Conservation (phyloP, 2,329 filamentous ascomycete species). For the Scedosporium dehoogii region DNA sequence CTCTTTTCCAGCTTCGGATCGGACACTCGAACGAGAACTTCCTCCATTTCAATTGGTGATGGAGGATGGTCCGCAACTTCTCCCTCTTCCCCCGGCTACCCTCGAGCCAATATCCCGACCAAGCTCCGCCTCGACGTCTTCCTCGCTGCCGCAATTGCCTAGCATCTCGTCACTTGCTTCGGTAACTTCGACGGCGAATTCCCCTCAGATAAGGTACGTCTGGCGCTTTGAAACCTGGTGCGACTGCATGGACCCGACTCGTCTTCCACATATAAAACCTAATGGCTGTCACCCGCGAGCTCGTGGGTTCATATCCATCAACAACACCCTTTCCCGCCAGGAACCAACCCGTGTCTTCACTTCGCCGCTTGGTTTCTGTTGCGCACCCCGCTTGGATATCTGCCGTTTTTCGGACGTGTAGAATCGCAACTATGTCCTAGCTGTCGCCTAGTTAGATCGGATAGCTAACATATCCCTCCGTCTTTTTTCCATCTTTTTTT, state of each 20-base stretch:
- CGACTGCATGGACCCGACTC: neutral
- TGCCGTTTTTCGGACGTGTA: too few species aligned
- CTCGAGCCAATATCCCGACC: constrained; percentile 40
- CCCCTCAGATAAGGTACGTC: constrained; percentile 37
- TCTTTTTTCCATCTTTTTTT: neutral
- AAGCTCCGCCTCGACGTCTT: constrained; percentile 37
- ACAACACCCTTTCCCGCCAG: too few species aligned
- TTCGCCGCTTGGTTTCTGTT: too few species aligned
- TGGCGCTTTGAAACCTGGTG: too few species aligned
- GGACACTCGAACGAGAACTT: neutral
- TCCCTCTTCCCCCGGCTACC: constrained; percentile 26
- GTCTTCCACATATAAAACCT: too few species aligned
- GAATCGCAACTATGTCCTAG: too few species aligned
- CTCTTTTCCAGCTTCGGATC: neutral
- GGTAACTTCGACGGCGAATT: constrained; percentile 26
- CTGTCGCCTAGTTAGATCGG: too few species aligned
- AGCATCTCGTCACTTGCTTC: constrained; percentile 35
- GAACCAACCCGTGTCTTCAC: too few species aligned
- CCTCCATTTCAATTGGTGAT: constrained; percentile 21
- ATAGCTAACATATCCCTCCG: neutral
- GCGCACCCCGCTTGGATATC: too few species aligned
- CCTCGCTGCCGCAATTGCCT: constrained; percentile 34
- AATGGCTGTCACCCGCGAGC: too few species aligned
- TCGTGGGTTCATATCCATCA: too few species aligned
- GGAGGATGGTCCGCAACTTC: constrained; percentile 34